Evolutionary conservation across 73 alveolate species (phyloP).

Genomic region (Blepharisma stoltei): DNA sequence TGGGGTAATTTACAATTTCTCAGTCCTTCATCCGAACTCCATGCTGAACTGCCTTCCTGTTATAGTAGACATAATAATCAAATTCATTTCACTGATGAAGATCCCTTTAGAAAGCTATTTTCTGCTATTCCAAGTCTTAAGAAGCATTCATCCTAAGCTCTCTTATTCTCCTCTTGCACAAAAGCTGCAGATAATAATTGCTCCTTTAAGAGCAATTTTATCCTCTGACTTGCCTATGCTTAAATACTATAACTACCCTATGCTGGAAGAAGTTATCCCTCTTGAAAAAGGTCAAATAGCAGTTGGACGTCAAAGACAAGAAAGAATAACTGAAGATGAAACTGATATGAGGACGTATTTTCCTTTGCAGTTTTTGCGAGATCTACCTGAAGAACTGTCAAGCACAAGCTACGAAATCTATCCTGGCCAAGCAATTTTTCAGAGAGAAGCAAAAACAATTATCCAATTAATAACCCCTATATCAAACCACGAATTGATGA

Average conservation of each 20-base stretch:
- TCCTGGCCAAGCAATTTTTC: constrained; percentile 13
- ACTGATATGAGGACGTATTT: neutral
- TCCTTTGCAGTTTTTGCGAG: neutral
- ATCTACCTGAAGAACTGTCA: neutral
- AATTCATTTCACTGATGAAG: neutral
- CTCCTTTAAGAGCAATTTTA: constrained; percentile 13
- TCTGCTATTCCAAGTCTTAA: neutral
- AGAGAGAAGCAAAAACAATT: constrained; percentile 2
- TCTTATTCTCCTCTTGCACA: neutral
- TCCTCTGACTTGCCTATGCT: neutral
- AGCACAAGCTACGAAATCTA: neutral
- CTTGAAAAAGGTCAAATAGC: neutral
- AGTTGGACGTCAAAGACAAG: neutral
- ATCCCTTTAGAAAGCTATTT: constrained; percentile 19
- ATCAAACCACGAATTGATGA: neutral
- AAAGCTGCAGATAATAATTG: constrained; percentile 12
- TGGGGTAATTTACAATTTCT: neutral
- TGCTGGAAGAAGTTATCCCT: constrained; percentile 4
- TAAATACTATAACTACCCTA: constrained; percentile 22
- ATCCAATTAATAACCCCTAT: constrained; percentile 7
- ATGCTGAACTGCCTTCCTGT: constrained; percentile 1
- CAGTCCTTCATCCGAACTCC: neutral
- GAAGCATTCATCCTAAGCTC: constrained; percentile 2
- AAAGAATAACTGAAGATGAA: neutral
- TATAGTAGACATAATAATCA: neutral